A percentile compares a stretch with the other conserved stretches of the same genome.
Evolutionary conservation across 2,329 filamentous ascomycete species (phyloP).

Genomic region (Aotearoamyces nothofagi): DNA sequence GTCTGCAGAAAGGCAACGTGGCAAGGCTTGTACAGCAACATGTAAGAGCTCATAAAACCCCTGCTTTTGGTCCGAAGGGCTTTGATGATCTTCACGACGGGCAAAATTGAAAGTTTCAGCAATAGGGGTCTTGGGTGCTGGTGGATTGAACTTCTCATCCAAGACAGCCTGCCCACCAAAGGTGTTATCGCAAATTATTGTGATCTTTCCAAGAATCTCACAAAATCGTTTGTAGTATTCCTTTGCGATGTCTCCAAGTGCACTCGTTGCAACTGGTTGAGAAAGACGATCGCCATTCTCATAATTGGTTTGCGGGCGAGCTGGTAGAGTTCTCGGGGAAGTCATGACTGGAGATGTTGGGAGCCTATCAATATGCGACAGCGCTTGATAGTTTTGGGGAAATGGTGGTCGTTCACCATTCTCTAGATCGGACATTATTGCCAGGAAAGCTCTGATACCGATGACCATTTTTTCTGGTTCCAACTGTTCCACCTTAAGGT

Average conservation of each 20-base stretch:
- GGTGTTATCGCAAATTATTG: conserved; percentile 88
- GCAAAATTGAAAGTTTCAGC: conserved; percentile 87
- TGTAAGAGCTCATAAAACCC: conserved; percentile 92
- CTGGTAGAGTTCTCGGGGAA: conserved; percentile 14
- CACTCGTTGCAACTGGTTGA: conserved; percentile 41
- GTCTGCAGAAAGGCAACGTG: conserved; percentile 80
- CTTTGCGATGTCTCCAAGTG: conserved; percentile 60
- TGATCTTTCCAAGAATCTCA: conserved; percentile 89
- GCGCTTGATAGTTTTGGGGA: conserved; percentile 45
- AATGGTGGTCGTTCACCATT: conserved; percentile 75
- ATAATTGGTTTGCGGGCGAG: conserved; percentile 10
- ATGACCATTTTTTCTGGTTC: conserved; percentile 97
- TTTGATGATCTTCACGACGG: conserved; percentile 62
- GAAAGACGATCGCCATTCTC: conserved; percentile 41
- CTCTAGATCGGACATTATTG: conserved; percentile 85
- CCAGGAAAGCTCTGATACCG: conserved; percentile 84
- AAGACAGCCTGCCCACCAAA: conserved; percentile 92
- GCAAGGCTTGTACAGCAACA: conserved; percentile 87
- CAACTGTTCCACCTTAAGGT: conserved; percentile 71
- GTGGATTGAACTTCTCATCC: conserved; percentile 84
- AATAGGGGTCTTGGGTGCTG: conserved; percentile 86
- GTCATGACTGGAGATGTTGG: conserved; percentile 34
- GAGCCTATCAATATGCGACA: conserved; percentile 26
- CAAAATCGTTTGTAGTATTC: conserved; percentile 87
- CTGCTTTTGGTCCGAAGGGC: conserved; percentile 68